These are phyloP conservation scores for Verticillium nubilum DNA, from an alignment of 2,329 filamentous ascomycete genomes.

Conservation along the genomic window DNA sequence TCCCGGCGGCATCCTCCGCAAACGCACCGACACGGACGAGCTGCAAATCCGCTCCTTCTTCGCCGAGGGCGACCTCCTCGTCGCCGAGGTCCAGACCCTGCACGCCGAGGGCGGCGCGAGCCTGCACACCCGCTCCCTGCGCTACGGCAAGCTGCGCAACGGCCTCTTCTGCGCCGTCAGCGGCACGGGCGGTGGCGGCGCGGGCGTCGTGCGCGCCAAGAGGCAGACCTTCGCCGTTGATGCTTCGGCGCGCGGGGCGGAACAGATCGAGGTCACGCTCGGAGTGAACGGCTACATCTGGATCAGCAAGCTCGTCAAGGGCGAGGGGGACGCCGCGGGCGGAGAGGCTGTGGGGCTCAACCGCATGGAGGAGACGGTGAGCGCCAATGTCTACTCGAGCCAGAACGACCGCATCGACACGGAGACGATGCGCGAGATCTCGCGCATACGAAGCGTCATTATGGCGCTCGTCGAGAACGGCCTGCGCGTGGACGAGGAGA, in stretches of 20 bases:
- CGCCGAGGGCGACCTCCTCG: conserved; percentile 85
- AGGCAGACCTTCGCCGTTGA: conserved; percentile 85
- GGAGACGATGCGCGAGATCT: conserved; percentile 81
- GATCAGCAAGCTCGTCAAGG: conserved; percentile 79
- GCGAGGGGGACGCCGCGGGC: conserved; percentile 41
- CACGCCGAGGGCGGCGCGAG: conserved; percentile 81
- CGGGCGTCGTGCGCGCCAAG: conserved; percentile 76
- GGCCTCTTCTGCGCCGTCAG: conserved; percentile 80
- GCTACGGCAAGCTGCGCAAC: conserved; percentile 94
- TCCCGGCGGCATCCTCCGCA: conserved; percentile 85
- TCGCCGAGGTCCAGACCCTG: conserved; percentile 90
- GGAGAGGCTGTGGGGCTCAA: conserved; percentile 65
- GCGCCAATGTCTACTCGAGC: conserved; percentile 82
- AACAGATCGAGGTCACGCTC: conserved; percentile 76
- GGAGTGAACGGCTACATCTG: conserved; percentile 97
- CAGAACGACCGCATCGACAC: conserved; percentile 83
- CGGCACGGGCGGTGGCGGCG: conserved; percentile 78
- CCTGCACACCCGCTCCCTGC: conserved; percentile 83
- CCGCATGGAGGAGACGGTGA: conserved; percentile 81
- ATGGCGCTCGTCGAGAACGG: conserved; percentile 77
- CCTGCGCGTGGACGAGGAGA: conserved; percentile 83
- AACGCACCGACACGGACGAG: conserved; percentile 92
- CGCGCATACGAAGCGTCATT: conserved; percentile 75
- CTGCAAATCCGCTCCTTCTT: conserved; percentile 98
- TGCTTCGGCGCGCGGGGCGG: conserved; percentile 40